phyloP scores from a whole-genome alignment of 129 eudicot species.

The Chrysanthemum seticuspe region DNA sequence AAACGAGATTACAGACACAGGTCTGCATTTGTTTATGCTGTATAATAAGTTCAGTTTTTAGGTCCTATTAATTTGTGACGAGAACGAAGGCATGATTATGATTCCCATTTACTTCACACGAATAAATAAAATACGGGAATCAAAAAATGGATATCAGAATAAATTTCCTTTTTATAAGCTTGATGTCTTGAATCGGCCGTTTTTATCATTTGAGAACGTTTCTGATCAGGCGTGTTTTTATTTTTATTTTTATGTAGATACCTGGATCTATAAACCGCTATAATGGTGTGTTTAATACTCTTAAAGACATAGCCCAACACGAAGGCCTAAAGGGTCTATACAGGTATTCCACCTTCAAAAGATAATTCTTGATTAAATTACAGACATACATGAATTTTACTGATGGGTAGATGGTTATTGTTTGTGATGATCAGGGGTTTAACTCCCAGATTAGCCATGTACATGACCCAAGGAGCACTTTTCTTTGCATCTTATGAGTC shows the following conservation, averaged over 20 bases:
- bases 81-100: constrained; percentile 2
- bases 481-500: constrained; percentile 95
- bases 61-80: background rate
- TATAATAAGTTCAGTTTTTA: background rate
- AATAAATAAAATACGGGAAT: background rate
- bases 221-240: background rate
- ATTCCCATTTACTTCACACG: background rate
- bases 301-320: constrained; percentile 49
- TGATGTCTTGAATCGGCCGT: background rate
- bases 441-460: constrained; percentile 86
- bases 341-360: constrained; percentile 43
- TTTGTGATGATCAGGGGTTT: constrained; percentile 59
- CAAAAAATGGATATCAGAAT: background rate
- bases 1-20: constrained; percentile 94
- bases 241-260: constrained; percentile 38
- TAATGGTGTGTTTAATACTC: constrained; percentile 61
- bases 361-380: background rate
- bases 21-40: constrained; percentile 26
- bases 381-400: background rate
- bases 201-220: background rate
- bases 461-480: constrained; percentile 92
- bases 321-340: constrained; percentile 93
- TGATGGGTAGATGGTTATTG: constrained; percentile 13
- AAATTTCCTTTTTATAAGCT: background rate
- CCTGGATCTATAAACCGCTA: constrained; percentile 63